A percentile compares a stretch with the other conserved stretches of the same genome.
These are phyloP conservation scores for Hippophae tibetana DNA, from an alignment of 306 rosid species.

Conservation along the genomic window DNA sequence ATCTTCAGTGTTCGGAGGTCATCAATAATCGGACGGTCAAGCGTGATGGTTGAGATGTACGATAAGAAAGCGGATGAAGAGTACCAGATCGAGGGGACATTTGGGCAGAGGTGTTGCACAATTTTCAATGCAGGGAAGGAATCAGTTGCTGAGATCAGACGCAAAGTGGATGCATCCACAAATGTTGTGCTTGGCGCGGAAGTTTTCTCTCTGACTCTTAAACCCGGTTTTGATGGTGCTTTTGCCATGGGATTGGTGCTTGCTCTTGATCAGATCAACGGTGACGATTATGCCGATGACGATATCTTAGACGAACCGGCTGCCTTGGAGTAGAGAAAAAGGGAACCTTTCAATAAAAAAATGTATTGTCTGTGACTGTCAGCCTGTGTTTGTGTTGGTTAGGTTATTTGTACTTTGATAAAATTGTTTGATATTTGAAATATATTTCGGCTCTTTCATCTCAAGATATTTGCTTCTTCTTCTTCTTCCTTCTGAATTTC, in stretches of 20 bases:
- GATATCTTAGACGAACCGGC: neutral
- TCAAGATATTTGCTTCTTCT: too few relatives aligned
- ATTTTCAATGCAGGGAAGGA: conserved; percentile 12
- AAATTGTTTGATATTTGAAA: too few relatives aligned
- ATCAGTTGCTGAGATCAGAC: conserved; percentile 16
- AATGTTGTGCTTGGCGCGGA: conserved; percentile 21
- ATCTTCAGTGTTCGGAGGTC: conserved; percentile 72
- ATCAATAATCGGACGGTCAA: conserved; percentile 76
- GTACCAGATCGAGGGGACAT: conserved; percentile 24
- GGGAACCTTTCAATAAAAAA: too few relatives aligned
- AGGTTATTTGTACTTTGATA: too few relatives aligned
- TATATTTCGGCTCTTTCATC: too few relatives aligned
- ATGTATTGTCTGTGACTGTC: too few relatives aligned
- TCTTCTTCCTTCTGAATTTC: too few relatives aligned
- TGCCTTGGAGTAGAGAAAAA: too few relatives aligned
- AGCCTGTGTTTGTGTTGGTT: too few relatives aligned
- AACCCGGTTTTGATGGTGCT: conserved; percentile 22
- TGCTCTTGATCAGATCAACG: conserved; percentile 22
- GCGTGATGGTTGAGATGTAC: conserved; percentile 44
- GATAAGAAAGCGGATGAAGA: conserved; percentile 4
- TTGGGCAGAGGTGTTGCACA: conserved; percentile 12
- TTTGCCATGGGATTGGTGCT: conserved; percentile 28
- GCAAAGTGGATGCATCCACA: conserved; percentile 19
- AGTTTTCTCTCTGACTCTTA: conserved; percentile 16
- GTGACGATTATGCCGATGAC: neutral